Percentiles rank a stretch among this genome's conserved stretches.
Evolutionary conservation across 2,329 filamentous ascomycete species (phyloP).

Genomic region (Elsinoe necatrix): DNA sequence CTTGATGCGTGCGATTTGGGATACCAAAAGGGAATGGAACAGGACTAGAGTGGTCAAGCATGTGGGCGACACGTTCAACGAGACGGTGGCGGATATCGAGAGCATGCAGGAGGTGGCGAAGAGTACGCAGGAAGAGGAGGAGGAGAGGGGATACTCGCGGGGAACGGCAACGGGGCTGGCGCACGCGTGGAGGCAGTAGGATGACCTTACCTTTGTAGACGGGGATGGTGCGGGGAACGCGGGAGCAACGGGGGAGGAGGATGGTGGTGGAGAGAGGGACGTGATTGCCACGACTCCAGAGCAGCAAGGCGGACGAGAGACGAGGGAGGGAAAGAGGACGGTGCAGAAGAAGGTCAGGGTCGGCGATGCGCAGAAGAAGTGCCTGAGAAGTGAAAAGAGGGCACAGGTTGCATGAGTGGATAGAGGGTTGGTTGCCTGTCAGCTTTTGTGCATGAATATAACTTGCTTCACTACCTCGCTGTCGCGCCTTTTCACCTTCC

Average conservation of each 20-base stretch:
- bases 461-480: not conserved
- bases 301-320: too few species aligned
- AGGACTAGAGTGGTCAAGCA: conserved; percentile 60
- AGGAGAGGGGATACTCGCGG: not conserved
- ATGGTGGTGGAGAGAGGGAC: too few species aligned
- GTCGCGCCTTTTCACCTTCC: too few species aligned
- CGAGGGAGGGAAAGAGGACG: too few species aligned
- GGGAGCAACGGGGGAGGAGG: too few species aligned
- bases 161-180: not conserved
- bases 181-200: not conserved
- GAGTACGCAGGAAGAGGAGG: conserved; percentile 32
- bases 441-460: not conserved
- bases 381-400: not conserved
- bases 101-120: conserved; percentile 38
- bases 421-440: not conserved
- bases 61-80: conserved; percentile 65
- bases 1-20: conserved; percentile 88
- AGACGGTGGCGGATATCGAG: conserved; percentile 61
- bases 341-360: not conserved
- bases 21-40: conserved; percentile 70
- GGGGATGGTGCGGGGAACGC: too few species aligned
- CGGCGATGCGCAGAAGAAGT: not conserved
- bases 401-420: not conserved
- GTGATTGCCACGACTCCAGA: too few species aligned
- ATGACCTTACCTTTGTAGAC: too few species aligned